Evolutionary conservation across 176 grass and related monocot genomes (phyloP), one percentile per base, ranked within the genome.

Genomic region (Juncus inflexus): DNA sequence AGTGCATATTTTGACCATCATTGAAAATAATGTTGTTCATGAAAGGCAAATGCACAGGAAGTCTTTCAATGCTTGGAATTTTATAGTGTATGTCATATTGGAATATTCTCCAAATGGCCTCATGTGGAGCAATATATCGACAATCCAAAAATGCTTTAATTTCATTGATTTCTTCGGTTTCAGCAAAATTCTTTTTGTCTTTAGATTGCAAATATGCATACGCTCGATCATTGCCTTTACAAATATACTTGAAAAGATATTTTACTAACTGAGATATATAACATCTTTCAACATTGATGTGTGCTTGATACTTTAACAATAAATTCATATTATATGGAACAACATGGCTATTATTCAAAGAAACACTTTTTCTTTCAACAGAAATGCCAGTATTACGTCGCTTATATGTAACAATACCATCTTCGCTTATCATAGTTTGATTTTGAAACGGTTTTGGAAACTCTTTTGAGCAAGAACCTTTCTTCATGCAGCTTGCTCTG

Each of bases 41-140:
- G 1, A 59, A 57, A 11, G 54, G 12, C 7, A 65, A n/a, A 4
- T 83, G 74, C 12, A 83, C 64, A 12, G 7, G 0, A 41, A 83
- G 49, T 63, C 67, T 52, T 63, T 83, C 60, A 73, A 83, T 40
- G 37, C 52, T 28, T 52, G 74, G 74, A 36, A 77, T 35, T 13
- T 9, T 40, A 36, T 73, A 67, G 3, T 78, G 61, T 1, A 77
- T 62, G 8, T 72, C 42, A n/a, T 58, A 83, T 10, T 16, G 19
- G 40, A 78, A 77, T 53, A 78, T 66, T 65, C 80, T 15, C 67
- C 80, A 78, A 40, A 53, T 62, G n/a, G 74, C 74, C 56, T 83
- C 74, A 60, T n/a, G 58, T 63, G 73, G 39, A 13, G 74, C 57
- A 39, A 82, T 51, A 60, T 82, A 82, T 64, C 74, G 67, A 19